Conservation (phyloP, 163 green algal genomes). For the Scenedesmus sp. region DNA sequence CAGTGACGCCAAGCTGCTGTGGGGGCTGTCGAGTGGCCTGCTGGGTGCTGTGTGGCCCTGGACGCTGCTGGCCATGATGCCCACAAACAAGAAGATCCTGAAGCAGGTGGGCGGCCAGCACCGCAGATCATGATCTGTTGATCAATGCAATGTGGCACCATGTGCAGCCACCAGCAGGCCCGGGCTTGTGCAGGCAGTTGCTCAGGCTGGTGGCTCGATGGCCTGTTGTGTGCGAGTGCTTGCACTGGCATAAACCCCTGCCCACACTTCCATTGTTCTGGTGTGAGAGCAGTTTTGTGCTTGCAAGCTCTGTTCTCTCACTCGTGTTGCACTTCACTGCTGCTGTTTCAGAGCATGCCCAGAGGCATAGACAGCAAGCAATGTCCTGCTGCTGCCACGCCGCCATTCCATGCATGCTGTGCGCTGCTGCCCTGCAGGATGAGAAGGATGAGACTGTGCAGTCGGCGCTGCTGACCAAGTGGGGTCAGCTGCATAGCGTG, state of each 20-base stretch:
- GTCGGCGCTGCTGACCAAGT: constrained; percentile 5
- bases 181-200: neutral
- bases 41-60: constrained; percentile 39
- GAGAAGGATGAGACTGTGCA: neutral
- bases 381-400: neutral
- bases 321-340: neutral
- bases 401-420: neutral
- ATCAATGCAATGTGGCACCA: neutral
- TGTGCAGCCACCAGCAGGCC: neutral
- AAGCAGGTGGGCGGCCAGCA: constrained; percentile 29
- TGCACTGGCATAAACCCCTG: neutral
- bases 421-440: constrained; percentile 11
- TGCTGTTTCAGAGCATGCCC: neutral
- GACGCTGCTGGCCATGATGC: constrained; percentile 46
- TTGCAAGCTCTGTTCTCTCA: neutral
- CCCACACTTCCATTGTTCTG: neutral
- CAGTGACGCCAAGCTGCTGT: constrained; percentile 6
- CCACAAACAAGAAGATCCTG: constrained; percentile 52
- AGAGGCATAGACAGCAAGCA: too few relatives aligned
- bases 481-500: constrained; percentile 24
- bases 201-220: too few relatives aligned
- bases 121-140: neutral
- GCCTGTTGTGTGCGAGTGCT: neutral
- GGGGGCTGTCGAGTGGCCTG: neutral
- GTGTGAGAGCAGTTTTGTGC: neutral